phyloP scores from a whole-genome alignment of 495 filamentous ascomycete species.

The Aspergillus diversus region DNA sequence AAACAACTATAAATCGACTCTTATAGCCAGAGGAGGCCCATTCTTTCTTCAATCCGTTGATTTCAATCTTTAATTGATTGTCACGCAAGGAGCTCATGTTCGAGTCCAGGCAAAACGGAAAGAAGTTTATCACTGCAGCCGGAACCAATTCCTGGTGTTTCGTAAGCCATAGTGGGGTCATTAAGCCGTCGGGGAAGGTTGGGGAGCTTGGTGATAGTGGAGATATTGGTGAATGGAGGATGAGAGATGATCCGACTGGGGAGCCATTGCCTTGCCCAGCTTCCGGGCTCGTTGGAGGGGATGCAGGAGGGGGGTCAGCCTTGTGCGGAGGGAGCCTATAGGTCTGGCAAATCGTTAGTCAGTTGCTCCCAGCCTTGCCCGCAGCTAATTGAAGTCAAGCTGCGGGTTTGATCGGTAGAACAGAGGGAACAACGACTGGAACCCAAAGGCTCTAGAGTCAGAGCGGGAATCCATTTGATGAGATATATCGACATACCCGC shows the following conservation, averaged over 20 bases:
- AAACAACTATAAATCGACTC: constrained; percentile 72
- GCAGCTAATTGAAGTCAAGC: not conserved
- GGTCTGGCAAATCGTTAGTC: constrained; percentile 44
- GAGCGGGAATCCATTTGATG: constrained; percentile 1
- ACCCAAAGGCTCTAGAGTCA: not conserved
- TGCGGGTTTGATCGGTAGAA: not conserved
- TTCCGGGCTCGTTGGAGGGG: constrained; percentile 52
- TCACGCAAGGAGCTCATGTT: constrained; percentile 73
- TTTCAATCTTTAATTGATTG: constrained; percentile 86
- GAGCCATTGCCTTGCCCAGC: constrained; percentile 48
- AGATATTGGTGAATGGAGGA: constrained; percentile 86
- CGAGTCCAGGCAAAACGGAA: constrained; percentile 68
- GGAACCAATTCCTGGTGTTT: constrained; percentile 86
- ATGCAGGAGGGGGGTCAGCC: constrained; percentile 58
- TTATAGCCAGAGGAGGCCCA: constrained; percentile 71
- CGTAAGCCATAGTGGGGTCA: constrained; percentile 77
- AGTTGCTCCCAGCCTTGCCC: not conserved
- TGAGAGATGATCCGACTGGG: constrained; percentile 43
- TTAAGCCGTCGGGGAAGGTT: constrained; percentile 84
- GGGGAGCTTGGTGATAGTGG: constrained; percentile 79
- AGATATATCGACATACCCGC: constrained; percentile 64
- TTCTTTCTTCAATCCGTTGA: constrained; percentile 71
- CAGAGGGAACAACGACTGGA: constrained; percentile 4
- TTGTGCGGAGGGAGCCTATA: constrained; percentile 66
- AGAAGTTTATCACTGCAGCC: constrained; percentile 76